Percentiles rank a stretch among this genome's conserved stretches.
Conservation (phyloP, 768 basidiomycete species). For the Neoboletus brunneissimus region DNA sequence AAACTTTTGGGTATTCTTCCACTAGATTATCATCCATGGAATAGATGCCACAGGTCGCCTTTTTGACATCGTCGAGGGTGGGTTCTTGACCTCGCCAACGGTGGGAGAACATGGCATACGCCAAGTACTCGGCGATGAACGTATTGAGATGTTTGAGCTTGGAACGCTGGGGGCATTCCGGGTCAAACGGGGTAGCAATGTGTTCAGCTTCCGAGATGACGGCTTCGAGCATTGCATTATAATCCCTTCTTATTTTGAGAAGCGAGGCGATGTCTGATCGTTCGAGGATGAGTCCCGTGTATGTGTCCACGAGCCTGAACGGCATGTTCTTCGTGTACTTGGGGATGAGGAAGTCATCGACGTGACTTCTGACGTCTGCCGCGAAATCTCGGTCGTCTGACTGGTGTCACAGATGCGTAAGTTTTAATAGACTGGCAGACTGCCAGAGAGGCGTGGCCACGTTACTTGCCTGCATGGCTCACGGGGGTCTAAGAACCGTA, state of each 20-base stretch:
- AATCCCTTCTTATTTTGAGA: conserved; percentile 17
- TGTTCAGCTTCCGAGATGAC: conserved; percentile 1
- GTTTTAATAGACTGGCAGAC: not conserved
- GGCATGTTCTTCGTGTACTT: conserved; percentile 20
- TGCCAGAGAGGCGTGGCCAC: no score
- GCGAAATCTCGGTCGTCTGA: conserved; percentile 4
- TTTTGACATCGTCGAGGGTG: conserved; percentile 16
- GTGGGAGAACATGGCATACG: conserved; percentile 29
- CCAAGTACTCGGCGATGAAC: conserved; percentile 22
- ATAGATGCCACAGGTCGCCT: conserved; percentile 17
- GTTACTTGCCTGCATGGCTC: conserved; percentile 7
- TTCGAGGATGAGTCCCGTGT: conserved; percentile 24
- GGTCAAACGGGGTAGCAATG: not conserved
- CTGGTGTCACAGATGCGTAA: not conserved
- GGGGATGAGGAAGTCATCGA: conserved; percentile 15
- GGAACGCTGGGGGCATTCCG: not conserved
- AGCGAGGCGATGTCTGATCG: conserved; percentile 15
- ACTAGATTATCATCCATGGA: conserved; percentile 3
- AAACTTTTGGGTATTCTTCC: not conserved
- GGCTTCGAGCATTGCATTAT: not conserved
- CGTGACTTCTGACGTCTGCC: conserved; percentile 11
- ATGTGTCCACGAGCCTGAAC: conserved; percentile 25
- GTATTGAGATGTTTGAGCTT: conserved; percentile 1
- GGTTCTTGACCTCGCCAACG: conserved; percentile 23
- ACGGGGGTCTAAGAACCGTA: not conserved